Conservation (phyloP, 768 basidiomycete species). For the Tricholomella constricta region DNA sequence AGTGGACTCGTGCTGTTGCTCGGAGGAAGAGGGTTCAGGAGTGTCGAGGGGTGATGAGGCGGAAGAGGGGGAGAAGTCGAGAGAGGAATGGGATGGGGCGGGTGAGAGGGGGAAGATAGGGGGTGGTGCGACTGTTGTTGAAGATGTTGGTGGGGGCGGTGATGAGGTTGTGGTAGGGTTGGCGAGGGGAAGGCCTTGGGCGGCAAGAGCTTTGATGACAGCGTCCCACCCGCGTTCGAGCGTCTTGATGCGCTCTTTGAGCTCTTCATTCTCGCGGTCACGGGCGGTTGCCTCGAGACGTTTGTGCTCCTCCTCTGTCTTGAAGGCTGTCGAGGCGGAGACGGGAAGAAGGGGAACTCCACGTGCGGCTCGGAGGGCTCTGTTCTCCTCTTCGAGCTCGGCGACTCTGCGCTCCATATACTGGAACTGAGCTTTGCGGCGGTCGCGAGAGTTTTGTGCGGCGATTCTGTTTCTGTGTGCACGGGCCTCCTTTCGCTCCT, state of each 20-base stretch:
- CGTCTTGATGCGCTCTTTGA: slow-evolving; percentile 73
- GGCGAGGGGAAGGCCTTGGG: slow-evolving; percentile 63
- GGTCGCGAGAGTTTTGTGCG: slow-evolving; percentile 90
- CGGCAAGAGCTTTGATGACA: slow-evolving; percentile 72
- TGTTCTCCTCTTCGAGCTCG: slow-evolving; percentile 85
- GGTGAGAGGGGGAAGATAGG: slow-evolving; percentile 40
- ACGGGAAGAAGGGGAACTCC: slow-evolving; percentile 27
- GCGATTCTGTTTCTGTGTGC: slow-evolving; percentile 93
- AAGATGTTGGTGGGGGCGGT: slow-evolving; percentile 23
- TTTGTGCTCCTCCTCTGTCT: slow-evolving; percentile 32
- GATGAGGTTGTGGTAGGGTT: slow-evolving; percentile 28
- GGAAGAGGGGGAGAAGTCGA: slow-evolving; percentile 31
- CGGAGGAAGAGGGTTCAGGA: slow-evolving; percentile 24
- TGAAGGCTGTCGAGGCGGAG: slow-evolving; percentile 27
- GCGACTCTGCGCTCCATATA: slow-evolving; percentile 66
- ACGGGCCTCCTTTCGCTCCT: slow-evolving; percentile 85
- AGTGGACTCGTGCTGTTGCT: slow-evolving; percentile 63
- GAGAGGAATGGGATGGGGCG: slow-evolving; percentile 31
- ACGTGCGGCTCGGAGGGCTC: slow-evolving; percentile 62
- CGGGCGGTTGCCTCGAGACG: slow-evolving; percentile 44
- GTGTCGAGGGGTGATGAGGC: slow-evolving; percentile 35
- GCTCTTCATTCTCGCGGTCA: slow-evolving; percentile 69
- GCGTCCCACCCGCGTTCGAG: slow-evolving; percentile 84
- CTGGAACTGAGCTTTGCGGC: slow-evolving; percentile 81
- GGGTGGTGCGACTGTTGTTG: slow-evolving; percentile 26